Percentiles rank a stretch among this genome's conserved stretches.
Evolutionary conservation across 148 eudicot species (phyloP).

Genomic region (Spergularia bocconei): DNA sequence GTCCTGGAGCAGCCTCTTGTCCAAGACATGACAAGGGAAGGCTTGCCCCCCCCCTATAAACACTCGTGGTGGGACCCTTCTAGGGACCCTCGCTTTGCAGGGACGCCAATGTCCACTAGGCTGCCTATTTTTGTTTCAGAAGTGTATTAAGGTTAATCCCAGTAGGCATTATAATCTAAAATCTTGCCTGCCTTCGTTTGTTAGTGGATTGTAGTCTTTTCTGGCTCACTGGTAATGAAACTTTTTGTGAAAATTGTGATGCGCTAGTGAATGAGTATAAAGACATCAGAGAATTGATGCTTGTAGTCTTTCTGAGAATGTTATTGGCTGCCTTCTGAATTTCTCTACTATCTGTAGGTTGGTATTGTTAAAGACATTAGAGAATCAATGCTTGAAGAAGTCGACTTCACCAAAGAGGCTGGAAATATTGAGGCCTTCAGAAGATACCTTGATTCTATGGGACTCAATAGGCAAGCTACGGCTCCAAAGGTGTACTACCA

Average conservation of each 20-base stretch:
- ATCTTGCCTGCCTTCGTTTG: neutral
- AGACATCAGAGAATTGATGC: too few species aligned
- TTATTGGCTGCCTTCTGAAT: neutral
- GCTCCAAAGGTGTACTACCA: conserved; percentile 88
- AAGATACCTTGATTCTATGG: conserved; percentile 73
- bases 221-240: neutral
- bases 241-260: too few species aligned
- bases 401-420: conserved; percentile 92
- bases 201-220: neutral
- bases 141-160: neutral
- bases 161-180: neutral
- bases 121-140: too few species aligned
- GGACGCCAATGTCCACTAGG: too few species aligned
- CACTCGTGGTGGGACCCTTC: too few species aligned
- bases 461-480: conserved; percentile 83
- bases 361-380: conserved; percentile 88
- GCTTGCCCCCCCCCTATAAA: too few species aligned
- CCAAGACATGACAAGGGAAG: too few species aligned
- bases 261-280: too few species aligned
- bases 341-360: conserved; percentile 47
- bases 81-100: too few species aligned
- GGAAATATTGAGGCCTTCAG: conserved; percentile 83
- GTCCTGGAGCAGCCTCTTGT: too few species aligned
- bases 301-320: neutral
- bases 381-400: conserved; percentile 99